Percentiles rank a stretch among this genome's conserved stretches.
Conservation (phyloP, 169 alveolate genomes). For the Babesia ovata region DNA sequence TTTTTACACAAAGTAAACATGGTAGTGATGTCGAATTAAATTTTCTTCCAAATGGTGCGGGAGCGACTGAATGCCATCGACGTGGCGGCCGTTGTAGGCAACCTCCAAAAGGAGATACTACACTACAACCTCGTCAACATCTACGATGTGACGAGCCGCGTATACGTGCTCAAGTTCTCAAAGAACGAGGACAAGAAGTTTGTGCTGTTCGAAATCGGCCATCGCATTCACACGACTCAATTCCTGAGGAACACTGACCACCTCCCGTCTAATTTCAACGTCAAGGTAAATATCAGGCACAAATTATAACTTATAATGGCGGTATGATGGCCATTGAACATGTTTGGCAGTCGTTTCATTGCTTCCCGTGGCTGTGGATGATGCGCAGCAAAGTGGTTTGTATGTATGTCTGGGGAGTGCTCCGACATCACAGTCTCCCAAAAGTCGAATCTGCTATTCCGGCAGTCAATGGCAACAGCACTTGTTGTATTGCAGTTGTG, state of each 20-base stretch:
- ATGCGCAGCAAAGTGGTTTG: no score
- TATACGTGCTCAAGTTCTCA: slow-evolving; percentile 77
- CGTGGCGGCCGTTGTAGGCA: slow-evolving; percentile 70
- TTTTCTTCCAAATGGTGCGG: slow-evolving; percentile 62
- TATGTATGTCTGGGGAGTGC: no score
- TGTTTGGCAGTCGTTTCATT: no score
- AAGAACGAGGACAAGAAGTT: slow-evolving; percentile 73
- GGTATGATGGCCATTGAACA: no score
- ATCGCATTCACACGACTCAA: slow-evolving; percentile 77
- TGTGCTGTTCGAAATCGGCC: slow-evolving; percentile 74
- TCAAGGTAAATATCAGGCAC: slow-evolving; percentile 46
- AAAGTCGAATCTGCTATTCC: no score
- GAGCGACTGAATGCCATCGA: slow-evolving; percentile 79
- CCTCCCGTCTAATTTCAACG: slow-evolving; percentile 78
- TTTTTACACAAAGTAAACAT: background rate
- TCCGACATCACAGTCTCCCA: no score
- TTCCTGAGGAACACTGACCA: slow-evolving; percentile 72
- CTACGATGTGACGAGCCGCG: slow-evolving; percentile 73
- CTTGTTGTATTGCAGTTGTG: background rate
- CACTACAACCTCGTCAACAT: slow-evolving; percentile 74
- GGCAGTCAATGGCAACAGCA: no score
- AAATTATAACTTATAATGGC: no score
- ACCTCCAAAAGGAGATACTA: slow-evolving; percentile 54
- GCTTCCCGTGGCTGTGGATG: no score
- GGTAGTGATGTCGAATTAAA: background rate